Percentiles rank a stretch among this genome's conserved stretches.
Evolutionary conservation across 2,329 filamentous ascomycete species (phyloP).

Genomic region (Fusarium beomiforme): DNA sequence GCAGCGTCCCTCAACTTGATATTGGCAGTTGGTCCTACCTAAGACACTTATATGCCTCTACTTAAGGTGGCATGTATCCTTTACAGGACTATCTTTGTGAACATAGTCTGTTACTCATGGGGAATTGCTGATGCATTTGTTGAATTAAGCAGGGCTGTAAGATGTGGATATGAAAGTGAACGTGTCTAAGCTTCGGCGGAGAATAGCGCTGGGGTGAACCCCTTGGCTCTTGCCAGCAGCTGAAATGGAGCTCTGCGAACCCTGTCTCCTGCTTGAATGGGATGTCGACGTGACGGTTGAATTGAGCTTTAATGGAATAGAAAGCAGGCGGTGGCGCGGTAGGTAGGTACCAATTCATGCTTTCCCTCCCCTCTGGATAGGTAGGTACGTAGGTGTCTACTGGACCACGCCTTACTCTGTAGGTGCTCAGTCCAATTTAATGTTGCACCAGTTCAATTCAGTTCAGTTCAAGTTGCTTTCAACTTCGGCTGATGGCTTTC

Average conservation of each 20-base stretch:
- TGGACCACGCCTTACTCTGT: slow-evolving; percentile 3
- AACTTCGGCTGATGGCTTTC: not conserved
- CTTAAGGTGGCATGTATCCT: not conserved
- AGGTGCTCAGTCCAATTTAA: not conserved
- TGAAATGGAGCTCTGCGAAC: slow-evolving; percentile 1
- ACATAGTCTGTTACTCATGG: not conserved
- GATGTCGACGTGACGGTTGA: slow-evolving; percentile 1
- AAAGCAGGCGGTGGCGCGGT: not conserved
- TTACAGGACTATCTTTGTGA: not conserved
- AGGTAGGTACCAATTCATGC: slow-evolving; percentile 22
- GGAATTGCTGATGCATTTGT: not conserved
- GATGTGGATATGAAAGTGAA: not conserved
- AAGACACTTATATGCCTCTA: too few species aligned
- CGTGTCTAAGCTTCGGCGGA: slow-evolving; percentile 12
- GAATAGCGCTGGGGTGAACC: slow-evolving; percentile 21
- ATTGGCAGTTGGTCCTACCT: not conserved
- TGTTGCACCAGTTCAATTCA: not conserved
- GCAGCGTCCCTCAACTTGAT: not conserved
- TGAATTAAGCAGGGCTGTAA: not conserved
- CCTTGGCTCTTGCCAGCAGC: slow-evolving; percentile 8
- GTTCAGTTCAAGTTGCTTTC: not conserved
- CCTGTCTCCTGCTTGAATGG: slow-evolving; percentile 3
- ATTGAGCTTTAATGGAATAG: not conserved
- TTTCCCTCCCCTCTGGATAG: slow-evolving; percentile 11
- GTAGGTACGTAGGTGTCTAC: too few species aligned